Percentiles rank a stretch among this genome's conserved stretches.
phyloP scores from a whole-genome alignment of 2,329 filamentous ascomycete genomes.

The Cordyceps javanica region DNA sequence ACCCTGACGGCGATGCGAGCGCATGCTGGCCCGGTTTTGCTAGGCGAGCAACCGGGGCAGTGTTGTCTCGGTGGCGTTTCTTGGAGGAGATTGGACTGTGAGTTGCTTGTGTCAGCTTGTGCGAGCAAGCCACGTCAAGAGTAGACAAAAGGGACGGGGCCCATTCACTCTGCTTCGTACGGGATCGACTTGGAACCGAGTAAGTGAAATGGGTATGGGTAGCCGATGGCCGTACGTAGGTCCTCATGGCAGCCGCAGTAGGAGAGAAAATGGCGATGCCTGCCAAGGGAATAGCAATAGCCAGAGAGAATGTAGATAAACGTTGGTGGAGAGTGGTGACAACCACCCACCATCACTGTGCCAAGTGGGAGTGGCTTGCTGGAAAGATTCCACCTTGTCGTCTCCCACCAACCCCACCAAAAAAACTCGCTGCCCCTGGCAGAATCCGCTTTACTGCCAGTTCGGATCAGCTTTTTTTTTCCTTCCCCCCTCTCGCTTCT shows the following conservation, averaged over 20 bases:
- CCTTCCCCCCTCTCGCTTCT: too few species aligned
- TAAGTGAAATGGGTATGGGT: not conserved
- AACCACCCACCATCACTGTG: too few species aligned
- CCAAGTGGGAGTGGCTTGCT: not conserved
- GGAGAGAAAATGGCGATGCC: not conserved
- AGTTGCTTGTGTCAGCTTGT: not conserved
- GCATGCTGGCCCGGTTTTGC: not conserved
- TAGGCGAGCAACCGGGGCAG: not conserved
- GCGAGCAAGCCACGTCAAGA: not conserved
- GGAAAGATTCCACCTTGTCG: not conserved
- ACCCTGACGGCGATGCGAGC: not conserved
- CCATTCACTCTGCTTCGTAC: too few species aligned
- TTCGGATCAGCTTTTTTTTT: slow-evolving; percentile 1
- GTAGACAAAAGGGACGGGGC: too few species aligned
- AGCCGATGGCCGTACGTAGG: not conserved
- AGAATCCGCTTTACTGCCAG: slow-evolving; percentile 9
- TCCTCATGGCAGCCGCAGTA: not conserved
- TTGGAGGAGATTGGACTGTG: not conserved
- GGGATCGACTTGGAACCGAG: not conserved
- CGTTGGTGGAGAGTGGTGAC: not conserved
- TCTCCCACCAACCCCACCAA: slow-evolving; percentile 7
- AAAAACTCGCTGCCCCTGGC: slow-evolving; percentile 8
- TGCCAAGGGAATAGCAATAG: not conserved
- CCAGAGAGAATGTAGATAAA: not conserved
- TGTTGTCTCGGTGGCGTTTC: slow-evolving; percentile 8